Evolutionary conservation across 2,329 filamentous ascomycete species (phyloP).

Genomic region (Westerdykella aurantiaca): DNA sequence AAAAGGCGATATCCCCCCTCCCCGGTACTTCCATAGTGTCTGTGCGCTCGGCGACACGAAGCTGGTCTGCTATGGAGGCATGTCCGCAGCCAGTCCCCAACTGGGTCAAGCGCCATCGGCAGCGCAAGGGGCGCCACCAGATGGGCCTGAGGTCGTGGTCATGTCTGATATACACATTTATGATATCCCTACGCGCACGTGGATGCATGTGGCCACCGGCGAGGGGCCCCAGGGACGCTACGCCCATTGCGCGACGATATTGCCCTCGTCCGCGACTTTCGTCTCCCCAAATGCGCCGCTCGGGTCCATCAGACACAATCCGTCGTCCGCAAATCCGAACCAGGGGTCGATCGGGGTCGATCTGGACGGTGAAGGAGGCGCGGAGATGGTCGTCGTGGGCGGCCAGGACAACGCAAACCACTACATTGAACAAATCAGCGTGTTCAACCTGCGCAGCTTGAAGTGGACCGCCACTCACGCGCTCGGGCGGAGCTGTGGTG

Average conservation of each 20-base stretch:
- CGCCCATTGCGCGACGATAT: conserved; percentile 88
- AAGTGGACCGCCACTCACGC: conserved; percentile 91
- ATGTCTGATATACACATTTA: conserved; percentile 99
- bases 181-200: conserved; percentile 73
- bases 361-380: conserved; percentile 83
- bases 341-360: conserved; percentile 82
- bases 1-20: conserved; percentile 77
- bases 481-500: conserved; percentile 87
- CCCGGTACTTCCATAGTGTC: conserved; percentile 95
- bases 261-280: conserved; percentile 83
- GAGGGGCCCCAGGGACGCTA: conserved; percentile 91
- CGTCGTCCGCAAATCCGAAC: conserved; percentile 73
- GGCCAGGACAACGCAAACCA: conserved; percentile 97
- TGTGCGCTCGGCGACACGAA: conserved; percentile 92
- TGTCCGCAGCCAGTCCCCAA: conserved; percentile 68
- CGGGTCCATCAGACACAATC: conserved; percentile 86
- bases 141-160: conserved; percentile 79
- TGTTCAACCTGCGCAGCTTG: conserved; percentile 90
- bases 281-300: conserved; percentile 76
- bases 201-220: conserved; percentile 75
- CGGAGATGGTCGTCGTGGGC: conserved; percentile 95
- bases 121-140: conserved; percentile 40
- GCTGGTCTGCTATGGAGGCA: conserved; percentile 94
- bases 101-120: conserved; percentile 32
- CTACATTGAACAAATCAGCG: conserved; percentile 97